phyloP scores from a whole-genome alignment of 352 stramenopile genomes.

The Pythium periplocum region DNA sequence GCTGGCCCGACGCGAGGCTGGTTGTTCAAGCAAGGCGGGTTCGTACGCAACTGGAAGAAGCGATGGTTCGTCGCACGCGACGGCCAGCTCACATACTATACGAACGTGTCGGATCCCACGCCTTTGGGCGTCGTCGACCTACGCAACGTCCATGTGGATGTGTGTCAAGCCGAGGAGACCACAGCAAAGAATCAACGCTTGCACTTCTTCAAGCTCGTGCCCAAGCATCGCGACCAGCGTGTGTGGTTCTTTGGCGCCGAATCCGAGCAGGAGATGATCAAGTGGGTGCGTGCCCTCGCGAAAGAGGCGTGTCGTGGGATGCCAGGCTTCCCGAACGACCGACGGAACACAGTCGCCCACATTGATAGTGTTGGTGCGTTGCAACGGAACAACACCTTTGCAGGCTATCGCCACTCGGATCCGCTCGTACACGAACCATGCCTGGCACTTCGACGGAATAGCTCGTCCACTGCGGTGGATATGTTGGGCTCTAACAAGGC shows the following conservation, averaged over 20 bases:
- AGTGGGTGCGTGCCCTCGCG: constrained; percentile 58
- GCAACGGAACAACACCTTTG: no score
- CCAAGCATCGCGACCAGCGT: constrained; percentile 43
- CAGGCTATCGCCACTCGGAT: no score
- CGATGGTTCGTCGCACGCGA: constrained; percentile 80
- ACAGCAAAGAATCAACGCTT: constrained; percentile 55
- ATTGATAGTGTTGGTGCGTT: no score
- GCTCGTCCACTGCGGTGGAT: not conserved
- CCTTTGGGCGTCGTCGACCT: constrained; percentile 66
- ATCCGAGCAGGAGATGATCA: constrained; percentile 57
- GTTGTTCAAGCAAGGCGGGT: constrained; percentile 73
- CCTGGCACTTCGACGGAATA: no score
- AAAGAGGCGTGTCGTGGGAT: constrained; percentile 40
- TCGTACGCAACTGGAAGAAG: constrained; percentile 84
- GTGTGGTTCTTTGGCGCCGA: constrained; percentile 75
- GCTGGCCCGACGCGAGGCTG: constrained; percentile 16
- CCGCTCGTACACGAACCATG: no score
- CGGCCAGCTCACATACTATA: constrained; percentile 77
- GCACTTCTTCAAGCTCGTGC: constrained; percentile 70
- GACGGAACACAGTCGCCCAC: no score
- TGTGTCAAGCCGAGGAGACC: constrained; percentile 48
- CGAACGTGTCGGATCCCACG: constrained; percentile 53
- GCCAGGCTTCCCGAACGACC: no score
- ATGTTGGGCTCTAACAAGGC: constrained; percentile 9
- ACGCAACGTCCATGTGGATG: constrained; percentile 46